These are phyloP conservation scores for Sarcodon aspratus DNA, from an alignment of 768 basidiomycete genomes.

Conservation along the genomic window DNA sequence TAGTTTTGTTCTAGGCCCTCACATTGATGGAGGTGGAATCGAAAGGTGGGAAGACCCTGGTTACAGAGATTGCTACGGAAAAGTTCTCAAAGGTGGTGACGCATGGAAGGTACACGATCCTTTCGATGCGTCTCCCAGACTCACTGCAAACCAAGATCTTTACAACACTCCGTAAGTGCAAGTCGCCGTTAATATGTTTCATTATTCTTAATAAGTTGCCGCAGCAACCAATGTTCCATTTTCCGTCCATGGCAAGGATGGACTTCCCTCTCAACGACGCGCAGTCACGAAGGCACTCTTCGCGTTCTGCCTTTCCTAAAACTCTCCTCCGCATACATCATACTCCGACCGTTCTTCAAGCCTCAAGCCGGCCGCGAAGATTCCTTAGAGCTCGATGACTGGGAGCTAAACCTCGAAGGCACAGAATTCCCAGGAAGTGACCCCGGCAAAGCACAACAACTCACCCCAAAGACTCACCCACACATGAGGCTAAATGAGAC, in stretches of 20 bases:
- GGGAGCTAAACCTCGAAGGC: conserved; percentile 15
- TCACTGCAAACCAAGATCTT: conserved; percentile 51
- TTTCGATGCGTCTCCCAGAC: conserved; percentile 44
- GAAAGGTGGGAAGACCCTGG: conserved; percentile 64
- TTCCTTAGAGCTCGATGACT: conserved; percentile 12
- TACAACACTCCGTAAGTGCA: conserved; percentile 44
- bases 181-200: neutral
- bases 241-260: conserved; percentile 60
- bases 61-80: conserved; percentile 43
- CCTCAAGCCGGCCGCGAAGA: conserved; percentile 23
- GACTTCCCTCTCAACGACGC: conserved; percentile 29
- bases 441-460: conserved; percentile 24
- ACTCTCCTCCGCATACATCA: conserved; percentile 57
- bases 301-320: conserved; percentile 55
- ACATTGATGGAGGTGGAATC: conserved; percentile 55
- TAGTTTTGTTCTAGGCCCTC: conserved; percentile 56
- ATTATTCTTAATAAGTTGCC: neutral
- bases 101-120: conserved; percentile 54
- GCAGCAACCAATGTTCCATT: conserved; percentile 13
- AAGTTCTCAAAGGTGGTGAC: conserved; percentile 39
- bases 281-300: conserved; percentile 56
- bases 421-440: conserved; percentile 15
- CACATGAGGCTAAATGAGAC: conserved; percentile 49
- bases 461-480: conserved; percentile 47
- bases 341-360: conserved; percentile 71